These are phyloP conservation scores for Claviceps quebecensis DNA, from an alignment of 2,329 filamentous ascomycete species.

Conservation along the genomic window DNA sequence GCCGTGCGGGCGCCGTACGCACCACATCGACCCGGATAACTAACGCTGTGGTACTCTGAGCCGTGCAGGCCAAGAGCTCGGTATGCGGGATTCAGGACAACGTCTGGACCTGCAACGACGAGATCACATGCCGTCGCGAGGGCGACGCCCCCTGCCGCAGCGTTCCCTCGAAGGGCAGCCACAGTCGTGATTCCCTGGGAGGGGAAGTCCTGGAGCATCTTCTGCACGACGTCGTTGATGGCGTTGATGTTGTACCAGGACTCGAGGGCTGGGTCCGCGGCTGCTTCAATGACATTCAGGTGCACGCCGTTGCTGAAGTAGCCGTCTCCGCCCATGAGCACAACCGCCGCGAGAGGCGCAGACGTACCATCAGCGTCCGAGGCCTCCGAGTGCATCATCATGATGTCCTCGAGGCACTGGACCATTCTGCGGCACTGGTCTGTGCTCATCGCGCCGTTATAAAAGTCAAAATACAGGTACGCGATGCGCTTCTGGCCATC, in stretches of 20 bases:
- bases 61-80: slow-evolving; percentile 22
- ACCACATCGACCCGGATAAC: slow-evolving; percentile 24
- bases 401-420: slow-evolving; percentile 21
- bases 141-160: slow-evolving; percentile 28
- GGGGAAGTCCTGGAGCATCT: slow-evolving; percentile 24
- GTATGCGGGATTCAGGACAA: slow-evolving; percentile 28
- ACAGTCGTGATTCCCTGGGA: slow-evolving; percentile 21
- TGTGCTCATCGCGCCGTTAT: slow-evolving; percentile 30
- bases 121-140: slow-evolving; percentile 23
- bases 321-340: slow-evolving; percentile 22
- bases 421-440: slow-evolving; percentile 22
- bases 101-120: slow-evolving; percentile 22
- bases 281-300: slow-evolving; percentile 28
- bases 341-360: slow-evolving; percentile 19
- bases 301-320: slow-evolving; percentile 31
- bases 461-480: slow-evolving; percentile 28
- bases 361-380: slow-evolving; percentile 5
- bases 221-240: slow-evolving; percentile 26
- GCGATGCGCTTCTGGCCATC: slow-evolving; percentile 15
- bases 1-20: slow-evolving; percentile 15
- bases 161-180: slow-evolving; percentile 26
- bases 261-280: slow-evolving; percentile 21
- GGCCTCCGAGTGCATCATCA: slow-evolving; percentile 10
- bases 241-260: slow-evolving; percentile 31
- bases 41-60: slow-evolving; percentile 28